A percentile compares a stretch with the other conserved stretches of the same genome.
These are phyloP conservation scores for Lablab purpureus DNA, from an alignment of 306 rosid species.

Conservation along the genomic window DNA sequence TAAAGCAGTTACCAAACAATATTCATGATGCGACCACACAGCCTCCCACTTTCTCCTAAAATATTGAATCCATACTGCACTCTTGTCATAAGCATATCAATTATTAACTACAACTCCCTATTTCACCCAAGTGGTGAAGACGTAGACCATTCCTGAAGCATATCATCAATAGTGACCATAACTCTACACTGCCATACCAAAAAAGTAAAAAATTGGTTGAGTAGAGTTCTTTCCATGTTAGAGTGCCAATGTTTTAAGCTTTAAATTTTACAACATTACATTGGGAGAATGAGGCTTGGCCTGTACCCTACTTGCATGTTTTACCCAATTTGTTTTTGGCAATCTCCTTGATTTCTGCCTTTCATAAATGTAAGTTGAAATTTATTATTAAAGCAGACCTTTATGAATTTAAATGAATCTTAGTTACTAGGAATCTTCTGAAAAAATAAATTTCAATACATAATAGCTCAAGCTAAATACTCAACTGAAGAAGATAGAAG, in stretches of 20 bases:
- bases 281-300: neutral
- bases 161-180: neutral
- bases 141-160: neutral
- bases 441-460: neutral
- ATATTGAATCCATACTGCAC: neutral
- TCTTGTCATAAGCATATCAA: constrained; percentile 20
- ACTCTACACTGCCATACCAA: neutral
- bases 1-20: constrained; percentile 40
- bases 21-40: constrained; percentile 24
- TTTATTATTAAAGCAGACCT: constrained; percentile 17
- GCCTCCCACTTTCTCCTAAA: constrained; percentile 33
- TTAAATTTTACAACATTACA: constrained; percentile 11
- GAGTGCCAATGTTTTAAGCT: constrained; percentile 23
- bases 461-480: constrained; percentile 17
- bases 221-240: neutral
- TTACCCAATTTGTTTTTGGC: constrained; percentile 10
- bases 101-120: neutral
- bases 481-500: neutral
- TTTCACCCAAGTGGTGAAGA: neutral
- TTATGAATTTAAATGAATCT: constrained; percentile 3
- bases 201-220: neutral
- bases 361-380: constrained; percentile 21
- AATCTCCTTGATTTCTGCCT: neutral
- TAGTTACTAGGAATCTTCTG: neutral
- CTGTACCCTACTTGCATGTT: constrained; percentile 1